Evolutionary conservation across 1,284 basidiomycete species (phyloP).

Genomic region (Mycosarcoma mackinlayi): DNA sequence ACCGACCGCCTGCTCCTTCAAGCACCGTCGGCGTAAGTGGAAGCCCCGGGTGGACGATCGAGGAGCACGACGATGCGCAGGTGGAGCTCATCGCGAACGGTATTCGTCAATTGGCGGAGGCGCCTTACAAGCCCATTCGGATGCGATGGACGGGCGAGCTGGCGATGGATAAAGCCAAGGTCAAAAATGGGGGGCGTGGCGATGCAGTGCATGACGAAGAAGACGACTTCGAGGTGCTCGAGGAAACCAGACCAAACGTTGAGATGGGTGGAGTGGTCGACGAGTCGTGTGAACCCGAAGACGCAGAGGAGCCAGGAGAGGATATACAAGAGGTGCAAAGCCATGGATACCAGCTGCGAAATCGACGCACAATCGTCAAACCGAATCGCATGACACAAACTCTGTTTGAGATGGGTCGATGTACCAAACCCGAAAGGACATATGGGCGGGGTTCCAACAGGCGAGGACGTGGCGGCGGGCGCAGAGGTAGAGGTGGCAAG

Average conservation of each 20-base stretch:
- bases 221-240: neutral
- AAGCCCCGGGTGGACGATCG: neutral
- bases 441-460: conserved; percentile 1
- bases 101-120: neutral
- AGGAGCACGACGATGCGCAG: neutral
- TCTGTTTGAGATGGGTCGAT: conserved; percentile 1
- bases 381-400: conserved; percentile 5
- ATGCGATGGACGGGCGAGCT: no score
- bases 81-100: neutral
- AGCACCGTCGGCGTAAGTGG: conserved; percentile 44
- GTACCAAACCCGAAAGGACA: conserved; percentile 3
- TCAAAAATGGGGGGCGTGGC: no score
- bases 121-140: no score
- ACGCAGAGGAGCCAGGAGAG: neutral
- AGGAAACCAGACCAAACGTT: no score
- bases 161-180: no score
- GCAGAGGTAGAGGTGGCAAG: conserved; percentile 3
- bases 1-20: conserved; percentile 28
- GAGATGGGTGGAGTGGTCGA: no score
- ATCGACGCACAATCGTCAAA: conserved; percentile 15
- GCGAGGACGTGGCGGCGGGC: conserved; percentile 1
- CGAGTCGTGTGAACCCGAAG: no score
- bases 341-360: conserved; percentile 19
- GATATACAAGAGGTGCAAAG: neutral
- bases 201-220: no score